A percentile compares a stretch with the other conserved stretches of the same genome.
Conservation (phyloP, 2,329 filamentous ascomycete genomes). For the Canariomyces notabilis region DNA sequence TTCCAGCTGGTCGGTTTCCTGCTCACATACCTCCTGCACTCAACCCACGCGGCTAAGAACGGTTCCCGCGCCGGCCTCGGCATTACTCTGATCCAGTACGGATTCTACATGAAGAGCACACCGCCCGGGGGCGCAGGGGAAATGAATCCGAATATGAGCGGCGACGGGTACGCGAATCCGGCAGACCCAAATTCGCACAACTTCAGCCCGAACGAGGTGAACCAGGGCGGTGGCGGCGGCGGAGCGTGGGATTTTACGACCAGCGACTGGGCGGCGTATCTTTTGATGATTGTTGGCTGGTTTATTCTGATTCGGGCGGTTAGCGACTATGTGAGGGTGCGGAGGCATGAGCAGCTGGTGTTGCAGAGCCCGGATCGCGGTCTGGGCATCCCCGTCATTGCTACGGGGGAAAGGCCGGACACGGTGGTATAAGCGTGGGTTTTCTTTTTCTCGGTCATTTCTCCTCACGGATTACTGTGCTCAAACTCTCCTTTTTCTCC, state of each 20-base stretch:
- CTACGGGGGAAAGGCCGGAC: constrained; percentile 75
- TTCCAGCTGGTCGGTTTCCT: constrained; percentile 97
- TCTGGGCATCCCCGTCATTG: constrained; percentile 77
- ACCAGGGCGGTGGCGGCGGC: constrained; percentile 33
- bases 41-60: constrained; percentile 96
- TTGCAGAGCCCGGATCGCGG: constrained; percentile 89
- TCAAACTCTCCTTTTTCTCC: background rate
- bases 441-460: constrained; percentile 2
- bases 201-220: constrained; percentile 71
- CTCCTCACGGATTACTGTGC: background rate
- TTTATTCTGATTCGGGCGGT: constrained; percentile 94
- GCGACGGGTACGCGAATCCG: constrained; percentile 62
- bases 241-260: constrained; percentile 55
- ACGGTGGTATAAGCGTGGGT: constrained; percentile 61
- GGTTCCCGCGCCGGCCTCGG: constrained; percentile 91
- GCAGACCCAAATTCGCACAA: constrained; percentile 85
- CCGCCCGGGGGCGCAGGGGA: constrained; percentile 38
- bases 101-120: constrained; percentile 82
- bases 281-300: constrained; percentile 96
- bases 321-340: constrained; percentile 80
- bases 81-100: constrained; percentile 92
- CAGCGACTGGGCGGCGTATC: constrained; percentile 85
- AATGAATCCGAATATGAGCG: constrained; percentile 35
- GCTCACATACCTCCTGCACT: constrained; percentile 95
- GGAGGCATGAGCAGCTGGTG: constrained; percentile 88